phyloP scores from a whole-genome alignment of 371 early-diverging fungal species.

The Syncephalastrum monosporum region DNA sequence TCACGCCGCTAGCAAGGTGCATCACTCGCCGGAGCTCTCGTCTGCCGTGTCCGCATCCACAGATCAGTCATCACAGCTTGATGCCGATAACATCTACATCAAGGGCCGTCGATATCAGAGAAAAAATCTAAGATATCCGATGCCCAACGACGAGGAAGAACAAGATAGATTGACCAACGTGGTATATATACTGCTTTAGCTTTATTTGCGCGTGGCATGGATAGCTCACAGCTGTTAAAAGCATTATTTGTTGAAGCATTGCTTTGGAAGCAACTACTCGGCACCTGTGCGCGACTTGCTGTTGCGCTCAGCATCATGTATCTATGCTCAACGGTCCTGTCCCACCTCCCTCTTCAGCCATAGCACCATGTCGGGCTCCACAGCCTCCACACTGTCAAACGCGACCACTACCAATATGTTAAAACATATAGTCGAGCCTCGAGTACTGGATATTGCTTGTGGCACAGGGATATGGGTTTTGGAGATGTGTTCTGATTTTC shows the following conservation, averaged over 20 bases:
- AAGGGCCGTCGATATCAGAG: conserved; percentile 26
- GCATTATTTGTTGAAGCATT: conserved; percentile 44
- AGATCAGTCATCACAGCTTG: too few species aligned
- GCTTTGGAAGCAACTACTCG: conserved; percentile 35
- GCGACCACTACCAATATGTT: conserved; percentile 4
- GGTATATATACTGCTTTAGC: conserved; percentile 14
- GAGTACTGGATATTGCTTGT: conserved; percentile 43
- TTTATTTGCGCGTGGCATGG: too few species aligned
- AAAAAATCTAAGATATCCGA: conserved; percentile 16
- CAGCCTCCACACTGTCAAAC: too few species aligned
- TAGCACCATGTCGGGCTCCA: too few species aligned
- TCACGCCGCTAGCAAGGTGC: too few species aligned
- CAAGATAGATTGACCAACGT: conserved; percentile 35
- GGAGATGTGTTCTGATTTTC: conserved; percentile 60
- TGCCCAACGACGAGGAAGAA: conserved; percentile 35
- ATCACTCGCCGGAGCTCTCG: too few species aligned
- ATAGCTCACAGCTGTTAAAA: conserved; percentile 7
- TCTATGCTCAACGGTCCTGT: conserved; percentile 6
- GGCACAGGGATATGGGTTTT: conserved; percentile 49
- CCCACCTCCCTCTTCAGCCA: neutral
- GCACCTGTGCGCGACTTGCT: conserved; percentile 41
- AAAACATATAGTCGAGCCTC: conserved; percentile 12
- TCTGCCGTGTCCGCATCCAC: too few species aligned
- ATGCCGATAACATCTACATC: conserved; percentile 1
- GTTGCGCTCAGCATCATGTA: conserved; percentile 9